These are phyloP conservation scores for Rhytidhysteron rufulum DNA, from an alignment of 2,329 filamentous ascomycete genomes.

Conservation along the genomic window DNA sequence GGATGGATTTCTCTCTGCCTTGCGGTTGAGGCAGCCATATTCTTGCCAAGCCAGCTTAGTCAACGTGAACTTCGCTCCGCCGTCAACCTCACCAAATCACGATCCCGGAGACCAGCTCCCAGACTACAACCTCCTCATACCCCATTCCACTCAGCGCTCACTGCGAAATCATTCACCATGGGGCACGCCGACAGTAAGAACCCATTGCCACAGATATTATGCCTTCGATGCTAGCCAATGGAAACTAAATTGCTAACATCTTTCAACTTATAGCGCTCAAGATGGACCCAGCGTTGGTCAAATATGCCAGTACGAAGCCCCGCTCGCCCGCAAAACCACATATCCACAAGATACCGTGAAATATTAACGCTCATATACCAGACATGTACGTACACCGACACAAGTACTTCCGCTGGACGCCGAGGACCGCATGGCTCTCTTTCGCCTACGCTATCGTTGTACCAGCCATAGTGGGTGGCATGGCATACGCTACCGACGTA, in stretches of 20 bases:
- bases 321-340: constrained; percentile 38
- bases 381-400: constrained; percentile 81
- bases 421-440: constrained; percentile 73
- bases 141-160: neutral
- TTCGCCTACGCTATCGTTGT: constrained; percentile 73
- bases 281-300: constrained; percentile 54
- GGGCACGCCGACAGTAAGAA: constrained; percentile 2
- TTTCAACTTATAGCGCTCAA: constrained; percentile 39
- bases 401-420: constrained; percentile 95
- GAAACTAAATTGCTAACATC: constrained; percentile 20
- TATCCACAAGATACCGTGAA: constrained; percentile 6
- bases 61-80: too few relatives aligned
- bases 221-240: neutral
- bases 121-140: neutral
- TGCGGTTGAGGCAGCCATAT: too few relatives aligned
- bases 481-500: constrained; percentile 82
- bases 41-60: neutral
- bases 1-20: too few relatives aligned
- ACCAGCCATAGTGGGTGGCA: constrained; percentile 65
- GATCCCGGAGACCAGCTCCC: neutral
- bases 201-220: neutral
- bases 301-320: constrained; percentile 50
- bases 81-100: neutral
- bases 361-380: constrained; percentile 34
- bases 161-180: constrained; percentile 2